Evolutionary conservation across 2,329 filamentous ascomycete species (phyloP), one percentile per base, ranked within the genome.

Genomic region (Colletotrichum ledebouriae): DNA sequence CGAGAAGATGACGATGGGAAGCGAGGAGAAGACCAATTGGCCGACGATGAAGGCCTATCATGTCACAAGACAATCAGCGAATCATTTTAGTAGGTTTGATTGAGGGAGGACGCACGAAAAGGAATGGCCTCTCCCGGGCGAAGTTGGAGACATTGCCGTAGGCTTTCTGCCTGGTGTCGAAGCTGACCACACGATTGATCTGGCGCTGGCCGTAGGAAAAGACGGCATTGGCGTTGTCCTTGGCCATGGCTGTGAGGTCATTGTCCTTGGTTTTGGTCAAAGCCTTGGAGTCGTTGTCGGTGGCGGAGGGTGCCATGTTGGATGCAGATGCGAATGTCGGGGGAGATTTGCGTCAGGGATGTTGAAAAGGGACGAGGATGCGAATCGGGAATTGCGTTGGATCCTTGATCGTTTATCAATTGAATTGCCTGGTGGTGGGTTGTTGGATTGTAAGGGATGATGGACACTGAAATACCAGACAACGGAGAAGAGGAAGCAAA

Each of bases 1-100:
- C 63, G 85, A 71, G 81, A 96, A 95, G 70, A 94, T 80, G 46
- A 89, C 78, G 67, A 94, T 73, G 1, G 93, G 93, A 13, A 92
- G 78, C 65, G 89, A 85, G 13, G 89, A 89, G 70, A 94, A 84
- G 67, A 89, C 77, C 66, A 90, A 73, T 76, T 94, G 92, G 34
- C 86, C 82, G 52, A 87, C 79, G 65, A 94, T 76, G 77, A 96
- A 93, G 67, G 89, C 87, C 91, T 93, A 9, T 29, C 71, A 2
- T 12, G 11, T 12, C 37, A 10, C 33, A 3, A 47, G 17, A 44
- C 41, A 53, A 22, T 37, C 52, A 20, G 44, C 42, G 4, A 22
- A 55, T 17, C 3, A 20, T 15, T 34, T 13, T 56, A 20, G 49
- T 20, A 22, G 47, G 49, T 52, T 34, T n/a, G 47, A 50, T 49